A percentile compares a stretch with the other conserved stretches of the same genome.
These are phyloP conservation scores for Metarhizium sp. DNA, from an alignment of 2,329 filamentous ascomycete genomes.

Conservation along the genomic window DNA sequence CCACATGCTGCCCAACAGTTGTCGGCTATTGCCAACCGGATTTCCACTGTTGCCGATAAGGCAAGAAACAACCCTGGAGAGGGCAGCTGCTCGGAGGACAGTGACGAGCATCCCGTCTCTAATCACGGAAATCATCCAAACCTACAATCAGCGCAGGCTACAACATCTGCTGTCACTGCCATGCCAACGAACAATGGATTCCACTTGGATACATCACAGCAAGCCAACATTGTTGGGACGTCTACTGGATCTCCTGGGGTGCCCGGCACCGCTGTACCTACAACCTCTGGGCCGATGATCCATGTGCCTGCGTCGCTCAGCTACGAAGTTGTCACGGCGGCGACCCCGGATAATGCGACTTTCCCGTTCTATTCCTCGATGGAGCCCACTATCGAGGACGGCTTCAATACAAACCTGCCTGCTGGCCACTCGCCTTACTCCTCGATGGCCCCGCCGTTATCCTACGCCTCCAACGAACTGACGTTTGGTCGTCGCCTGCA, in stretches of 20 bases:
- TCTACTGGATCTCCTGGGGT: not conserved
- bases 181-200: not conserved
- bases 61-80: conserved; percentile 24
- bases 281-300: not conserved
- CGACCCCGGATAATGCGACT: conserved; percentile 43
- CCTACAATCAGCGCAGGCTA: not conserved
- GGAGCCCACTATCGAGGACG: conserved; percentile 7
- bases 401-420: conserved; percentile 10
- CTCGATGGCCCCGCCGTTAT: conserved; percentile 34
- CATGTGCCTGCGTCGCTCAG: conserved; percentile 13
- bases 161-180: not conserved
- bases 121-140: not conserved
- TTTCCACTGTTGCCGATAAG: conserved; percentile 43
- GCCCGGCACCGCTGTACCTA: not conserved
- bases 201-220: not conserved
- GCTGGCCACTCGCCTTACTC: conserved; percentile 19
- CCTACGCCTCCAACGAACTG: conserved; percentile 53
- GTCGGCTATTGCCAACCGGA: conserved; percentile 45
- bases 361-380: conserved; percentile 33
- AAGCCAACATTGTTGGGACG: not conserved
- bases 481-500: conserved; percentile 65
- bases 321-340: conserved; percentile 41
- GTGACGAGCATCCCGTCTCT: not conserved
- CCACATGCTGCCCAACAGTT: conserved; percentile 50
- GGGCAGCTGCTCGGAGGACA: conserved; percentile 2